Conservation (phyloP, 1,139 yeast species). For the Arxiozyma heterogenica region DNA sequence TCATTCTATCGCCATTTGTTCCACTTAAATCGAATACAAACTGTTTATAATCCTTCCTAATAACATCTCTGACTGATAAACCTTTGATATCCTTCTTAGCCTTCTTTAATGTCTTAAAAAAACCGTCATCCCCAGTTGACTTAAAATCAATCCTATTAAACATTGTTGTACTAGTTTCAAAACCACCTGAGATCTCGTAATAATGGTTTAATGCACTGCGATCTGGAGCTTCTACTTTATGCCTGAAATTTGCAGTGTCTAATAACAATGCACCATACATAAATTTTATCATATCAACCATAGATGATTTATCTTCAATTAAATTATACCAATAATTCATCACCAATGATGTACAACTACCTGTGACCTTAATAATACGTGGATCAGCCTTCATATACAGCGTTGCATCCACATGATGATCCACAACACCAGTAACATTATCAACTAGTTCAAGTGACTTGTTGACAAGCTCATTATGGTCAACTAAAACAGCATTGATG, state of each 20-base stretch:
- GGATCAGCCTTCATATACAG: slow-evolving; percentile 41
- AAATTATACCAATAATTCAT: slow-evolving; percentile 48
- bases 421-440: slow-evolving; percentile 56
- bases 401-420: slow-evolving; percentile 77
- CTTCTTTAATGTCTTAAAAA: slow-evolving; percentile 37
- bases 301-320: slow-evolving; percentile 18
- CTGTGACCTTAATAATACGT: slow-evolving; percentile 50
- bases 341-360: slow-evolving; percentile 74
- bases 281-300: slow-evolving; percentile 39
- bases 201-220: slow-evolving; percentile 36
- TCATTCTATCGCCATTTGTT: slow-evolving; percentile 18
- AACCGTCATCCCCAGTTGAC: slow-evolving; percentile 17
- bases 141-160: too few species aligned
- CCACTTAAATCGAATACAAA: slow-evolving; percentile 39
- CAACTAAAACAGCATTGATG: slow-evolving; percentile 55
- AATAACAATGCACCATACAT: slow-evolving; percentile 59
- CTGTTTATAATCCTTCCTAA: slow-evolving; percentile 77
- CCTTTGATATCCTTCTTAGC: slow-evolving; percentile 60
- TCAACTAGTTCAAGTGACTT: slow-evolving; percentile 30
- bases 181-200: slow-evolving; percentile 16
- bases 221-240: slow-evolving; percentile 52
- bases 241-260: slow-evolving; percentile 60
- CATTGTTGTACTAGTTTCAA: not conserved
- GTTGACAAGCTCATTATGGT: slow-evolving; percentile 69
- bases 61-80: slow-evolving; percentile 47